A percentile compares a stretch with the other conserved stretches of the same genome.
Conservation (phyloP, 139 green algal species). For the Chlamydomonas sp. region DNA sequence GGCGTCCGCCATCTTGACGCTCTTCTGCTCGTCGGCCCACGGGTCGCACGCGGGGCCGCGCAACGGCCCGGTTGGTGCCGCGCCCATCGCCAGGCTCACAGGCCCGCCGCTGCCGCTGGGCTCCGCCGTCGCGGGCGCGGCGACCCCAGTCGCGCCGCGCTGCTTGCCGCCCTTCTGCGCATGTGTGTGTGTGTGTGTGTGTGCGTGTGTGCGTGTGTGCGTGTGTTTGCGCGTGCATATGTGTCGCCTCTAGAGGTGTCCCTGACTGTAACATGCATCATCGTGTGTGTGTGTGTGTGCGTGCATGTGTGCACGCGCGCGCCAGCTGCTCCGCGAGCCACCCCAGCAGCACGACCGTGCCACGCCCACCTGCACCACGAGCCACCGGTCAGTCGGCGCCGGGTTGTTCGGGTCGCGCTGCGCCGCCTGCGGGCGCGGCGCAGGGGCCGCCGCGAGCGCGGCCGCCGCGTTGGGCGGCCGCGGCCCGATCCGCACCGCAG, state of each 20-base stretch:
- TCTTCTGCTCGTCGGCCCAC: constrained; percentile 6
- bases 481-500: not conserved
- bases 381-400: constrained; percentile 1
- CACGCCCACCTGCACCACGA: constrained; percentile 6
- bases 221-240: too few species aligned
- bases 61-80: not conserved
- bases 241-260: not conserved
- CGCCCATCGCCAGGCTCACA: not conserved
- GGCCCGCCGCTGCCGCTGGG: not conserved
- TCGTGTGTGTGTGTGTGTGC: not conserved
- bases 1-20: too few species aligned
- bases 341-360: not conserved
- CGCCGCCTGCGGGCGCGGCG: not conserved
- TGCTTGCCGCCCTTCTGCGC: too few species aligned
- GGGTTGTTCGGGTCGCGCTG: not conserved
- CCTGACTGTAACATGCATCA: not conserved
- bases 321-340: not conserved
- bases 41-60: not conserved
- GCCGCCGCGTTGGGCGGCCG: not conserved
- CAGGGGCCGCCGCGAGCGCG: not conserved
- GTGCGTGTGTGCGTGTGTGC: too few species aligned
- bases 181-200: too few species aligned
- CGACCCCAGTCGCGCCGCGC: too few species aligned
- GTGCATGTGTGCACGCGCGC: not conserved
- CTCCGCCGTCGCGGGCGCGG: too few species aligned